Evolutionary conservation across 352 stramenopile species (phyloP).

Genomic region (Globisporangium middletonii): DNA sequence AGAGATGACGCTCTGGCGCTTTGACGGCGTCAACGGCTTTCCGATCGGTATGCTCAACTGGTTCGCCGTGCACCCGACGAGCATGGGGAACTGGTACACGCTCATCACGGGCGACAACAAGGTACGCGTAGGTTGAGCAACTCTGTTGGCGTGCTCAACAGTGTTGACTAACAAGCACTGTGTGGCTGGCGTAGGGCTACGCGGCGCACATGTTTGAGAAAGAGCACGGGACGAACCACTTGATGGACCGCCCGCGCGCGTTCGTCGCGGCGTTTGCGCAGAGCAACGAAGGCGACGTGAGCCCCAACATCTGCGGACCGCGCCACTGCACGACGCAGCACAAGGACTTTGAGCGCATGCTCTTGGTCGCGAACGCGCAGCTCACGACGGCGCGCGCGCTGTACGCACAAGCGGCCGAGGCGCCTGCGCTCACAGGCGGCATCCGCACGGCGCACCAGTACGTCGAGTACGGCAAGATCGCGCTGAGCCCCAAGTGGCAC

Average conservation of each 20-base stretch:
- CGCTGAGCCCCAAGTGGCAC: constrained; percentile 62
- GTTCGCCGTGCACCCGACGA: constrained; percentile 92
- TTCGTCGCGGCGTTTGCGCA: constrained; percentile 92
- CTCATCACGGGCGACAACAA: constrained; percentile 94
- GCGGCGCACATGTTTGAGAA: constrained; percentile 87
- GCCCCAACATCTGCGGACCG: constrained; percentile 86
- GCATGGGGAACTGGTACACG: constrained; percentile 91
- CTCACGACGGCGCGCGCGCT: constrained; percentile 54
- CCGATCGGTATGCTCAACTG: constrained; percentile 91
- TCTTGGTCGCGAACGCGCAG: constrained; percentile 71
- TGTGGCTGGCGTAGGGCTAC: constrained; percentile 43
- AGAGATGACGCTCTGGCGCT: constrained; percentile 86
- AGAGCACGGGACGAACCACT: constrained; percentile 68
- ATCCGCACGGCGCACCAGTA: constrained; percentile 67
- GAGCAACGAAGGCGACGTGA: constrained; percentile 92
- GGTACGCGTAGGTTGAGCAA: constrained; percentile 9
- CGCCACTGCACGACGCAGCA: constrained; percentile 58
- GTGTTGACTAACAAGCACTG: background rate
- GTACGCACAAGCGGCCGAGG: constrained; percentile 38
- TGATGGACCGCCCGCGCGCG: constrained; percentile 72
- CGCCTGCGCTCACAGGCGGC: constrained; percentile 27
- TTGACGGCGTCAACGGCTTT: constrained; percentile 77
- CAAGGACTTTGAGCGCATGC: constrained; percentile 77
- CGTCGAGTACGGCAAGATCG: constrained; percentile 66
- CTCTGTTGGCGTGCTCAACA: background rate